A percentile compares a stretch with the other conserved stretches of the same genome.
phyloP scores from a whole-genome alignment of 805 yeast species.

The Pichia nakasei region DNA sequence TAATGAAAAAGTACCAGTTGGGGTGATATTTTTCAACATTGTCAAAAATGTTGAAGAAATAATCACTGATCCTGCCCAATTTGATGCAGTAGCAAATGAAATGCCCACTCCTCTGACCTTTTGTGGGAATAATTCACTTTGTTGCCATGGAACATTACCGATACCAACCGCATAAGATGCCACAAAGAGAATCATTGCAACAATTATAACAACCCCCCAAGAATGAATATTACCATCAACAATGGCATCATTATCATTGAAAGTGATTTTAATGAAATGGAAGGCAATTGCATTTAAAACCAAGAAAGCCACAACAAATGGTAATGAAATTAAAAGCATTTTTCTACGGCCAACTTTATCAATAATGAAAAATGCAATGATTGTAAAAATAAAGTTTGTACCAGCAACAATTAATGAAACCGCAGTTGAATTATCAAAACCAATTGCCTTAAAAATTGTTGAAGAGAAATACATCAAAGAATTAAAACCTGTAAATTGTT shows the following conservation, averaged over 20 bases:
- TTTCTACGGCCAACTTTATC: constrained; percentile 84
- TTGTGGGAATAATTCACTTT: constrained; percentile 90
- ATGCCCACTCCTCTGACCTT: constrained; percentile 88
- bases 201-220: constrained; percentile 84
- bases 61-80: constrained; percentile 91
- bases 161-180: constrained; percentile 91
- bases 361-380: constrained; percentile 77
- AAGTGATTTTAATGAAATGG: constrained; percentile 67
- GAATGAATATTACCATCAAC: constrained; percentile 46
- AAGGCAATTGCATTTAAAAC: constrained; percentile 83
- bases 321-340: constrained; percentile 70
- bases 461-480: constrained; percentile 93
- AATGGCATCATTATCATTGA: constrained; percentile 38
- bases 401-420: constrained; percentile 91
- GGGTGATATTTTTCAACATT: constrained; percentile 87
- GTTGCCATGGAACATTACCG: constrained; percentile 99
- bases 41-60: constrained; percentile 90
- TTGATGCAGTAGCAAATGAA: constrained; percentile 83
- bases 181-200: constrained; percentile 79
- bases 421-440: constrained; percentile 84
- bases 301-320: constrained; percentile 73
- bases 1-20: constrained; percentile 88
- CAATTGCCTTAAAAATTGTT: constrained; percentile 85
- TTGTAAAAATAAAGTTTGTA: constrained; percentile 84
- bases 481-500: constrained; percentile 95